Conservation (phyloP, 1,284 basidiomycete species). For the Apiotrichum domesticum region DNA sequence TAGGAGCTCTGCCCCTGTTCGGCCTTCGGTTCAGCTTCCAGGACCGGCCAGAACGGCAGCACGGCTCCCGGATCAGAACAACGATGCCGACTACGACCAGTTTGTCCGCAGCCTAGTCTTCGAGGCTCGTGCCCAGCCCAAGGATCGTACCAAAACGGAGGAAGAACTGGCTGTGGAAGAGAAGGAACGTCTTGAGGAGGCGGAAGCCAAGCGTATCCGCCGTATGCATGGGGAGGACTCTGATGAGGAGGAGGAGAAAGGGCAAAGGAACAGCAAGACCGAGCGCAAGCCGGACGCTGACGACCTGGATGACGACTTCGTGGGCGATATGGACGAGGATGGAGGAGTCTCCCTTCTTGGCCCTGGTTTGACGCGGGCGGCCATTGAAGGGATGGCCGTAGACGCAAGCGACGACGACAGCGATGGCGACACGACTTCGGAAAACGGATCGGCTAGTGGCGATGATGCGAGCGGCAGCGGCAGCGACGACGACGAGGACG, state of each 20-base stretch:
- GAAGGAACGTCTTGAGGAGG: conserved; percentile 77
- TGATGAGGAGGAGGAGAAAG: conserved; percentile 52
- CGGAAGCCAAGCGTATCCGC: conserved; percentile 69
- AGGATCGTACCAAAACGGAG: conserved; percentile 93
- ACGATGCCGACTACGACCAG: conserved; percentile 67
- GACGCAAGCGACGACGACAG: conserved; percentile 32
- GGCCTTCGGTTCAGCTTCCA: conserved; percentile 37
- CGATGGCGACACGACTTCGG: conserved; percentile 16
- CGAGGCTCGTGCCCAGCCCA: conserved; percentile 87
- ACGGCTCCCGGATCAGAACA: conserved; percentile 29
- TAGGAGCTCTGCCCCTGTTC: conserved; percentile 52
- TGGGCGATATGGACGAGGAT: conserved; percentile 49
- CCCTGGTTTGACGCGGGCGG: conserved; percentile 51
- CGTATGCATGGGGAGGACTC: conserved; percentile 82
- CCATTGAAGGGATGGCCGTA: conserved; percentile 35
- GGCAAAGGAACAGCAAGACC: conserved; percentile 37
- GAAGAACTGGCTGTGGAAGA: conserved; percentile 87
- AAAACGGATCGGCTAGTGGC: conserved; percentile 31
- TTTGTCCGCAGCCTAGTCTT: conserved; percentile 88
- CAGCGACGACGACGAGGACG: conserved; percentile 30
- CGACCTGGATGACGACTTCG: conserved; percentile 89
- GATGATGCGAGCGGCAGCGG: conserved; percentile 35
- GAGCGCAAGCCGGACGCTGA: conserved; percentile 52
- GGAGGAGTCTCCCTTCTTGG: conserved; percentile 50
- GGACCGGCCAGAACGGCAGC: conserved; percentile 48